Conservation (phyloP, 176 grass and related monocot genomes). For the Urochloa ruziziensis region DNA sequence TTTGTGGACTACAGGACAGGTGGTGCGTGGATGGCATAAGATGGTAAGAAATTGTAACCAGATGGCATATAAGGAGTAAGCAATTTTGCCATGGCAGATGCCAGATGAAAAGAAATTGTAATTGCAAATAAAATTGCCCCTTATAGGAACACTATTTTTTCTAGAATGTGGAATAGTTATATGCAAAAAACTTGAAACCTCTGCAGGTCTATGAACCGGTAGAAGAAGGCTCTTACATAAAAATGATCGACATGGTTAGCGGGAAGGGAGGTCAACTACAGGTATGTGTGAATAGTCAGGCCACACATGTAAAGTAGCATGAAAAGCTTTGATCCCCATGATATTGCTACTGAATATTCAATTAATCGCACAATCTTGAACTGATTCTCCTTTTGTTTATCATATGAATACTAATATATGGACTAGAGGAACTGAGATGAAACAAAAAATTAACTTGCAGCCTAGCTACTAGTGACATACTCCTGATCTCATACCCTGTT, state of each 20-base stretch:
- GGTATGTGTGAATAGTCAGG: conserved; percentile 41
- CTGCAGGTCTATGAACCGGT: conserved; percentile 86
- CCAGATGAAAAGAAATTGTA: background rate
- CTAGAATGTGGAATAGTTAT: conserved; percentile 18
- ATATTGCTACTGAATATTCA: conserved; percentile 2
- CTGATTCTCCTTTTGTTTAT: background rate
- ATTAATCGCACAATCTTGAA: background rate
- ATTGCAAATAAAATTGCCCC: background rate
- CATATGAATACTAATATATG: conserved; percentile 20
- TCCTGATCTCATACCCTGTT: conserved; percentile 17
- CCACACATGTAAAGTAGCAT: conserved; percentile 16
- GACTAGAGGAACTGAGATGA: conserved; percentile 6
- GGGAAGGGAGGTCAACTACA: conserved; percentile 80
- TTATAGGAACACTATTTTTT: background rate
- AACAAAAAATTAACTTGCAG: conserved; percentile 3
- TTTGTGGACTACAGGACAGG: background rate
- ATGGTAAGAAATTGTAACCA: background rate
- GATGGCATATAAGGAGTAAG: background rate
- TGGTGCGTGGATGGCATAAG: background rate
- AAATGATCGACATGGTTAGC: conserved; percentile 97
- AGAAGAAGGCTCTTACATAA: conserved; percentile 95
- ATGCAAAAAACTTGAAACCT: conserved; percentile 22
- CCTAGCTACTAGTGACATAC: conserved; percentile 4
- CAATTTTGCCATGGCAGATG: background rate
- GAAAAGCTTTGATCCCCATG: background rate